phyloP scores from a whole-genome alignment of 257 asterid genomes.

The Nicotiana benthamiana region DNA sequence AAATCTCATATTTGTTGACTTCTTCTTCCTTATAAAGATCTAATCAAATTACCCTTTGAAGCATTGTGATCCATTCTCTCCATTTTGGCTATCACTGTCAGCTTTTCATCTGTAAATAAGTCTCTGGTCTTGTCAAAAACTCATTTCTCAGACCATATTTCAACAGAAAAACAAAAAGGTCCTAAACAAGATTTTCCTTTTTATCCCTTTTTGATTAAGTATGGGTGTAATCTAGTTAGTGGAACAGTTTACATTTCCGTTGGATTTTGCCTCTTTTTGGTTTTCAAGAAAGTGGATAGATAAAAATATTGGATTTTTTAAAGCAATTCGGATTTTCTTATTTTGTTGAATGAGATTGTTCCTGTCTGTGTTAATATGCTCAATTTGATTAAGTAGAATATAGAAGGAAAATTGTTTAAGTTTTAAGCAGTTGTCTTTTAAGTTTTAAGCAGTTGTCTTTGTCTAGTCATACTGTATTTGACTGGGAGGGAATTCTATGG shows the following conservation, averaged over 20 bases:
- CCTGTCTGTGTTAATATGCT: background rate
- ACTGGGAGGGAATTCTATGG: constrained; percentile 14
- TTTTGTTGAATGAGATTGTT: background rate
- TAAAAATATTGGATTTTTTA: too few species aligned
- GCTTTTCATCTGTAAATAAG: constrained; percentile 20
- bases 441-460: background rate
- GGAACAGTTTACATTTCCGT: too few species aligned
- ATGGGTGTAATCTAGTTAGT: background rate
- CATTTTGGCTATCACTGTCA: constrained; percentile 25
- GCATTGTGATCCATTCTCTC: constrained; percentile 29
- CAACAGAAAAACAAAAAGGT: background rate
- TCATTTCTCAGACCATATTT: constrained; percentile 6
- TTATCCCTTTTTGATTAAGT: background rate
- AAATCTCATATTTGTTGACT: too few species aligned
- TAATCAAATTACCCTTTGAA: constrained; percentile 15
- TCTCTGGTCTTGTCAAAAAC: constrained; percentile 16
- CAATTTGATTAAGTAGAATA: too few species aligned
- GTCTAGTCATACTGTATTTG: background rate
- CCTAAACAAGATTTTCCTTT: constrained; percentile 1
- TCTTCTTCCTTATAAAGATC: too few species aligned
- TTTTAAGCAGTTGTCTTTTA: too few species aligned
- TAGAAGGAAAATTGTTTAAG: too few species aligned
- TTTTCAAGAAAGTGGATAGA: too few species aligned
- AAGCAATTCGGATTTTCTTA: too few species aligned
- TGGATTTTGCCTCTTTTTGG: too few species aligned